phyloP scores from a whole-genome alignment of 1,139 yeast species.

The Pichia sp. region DNA sequence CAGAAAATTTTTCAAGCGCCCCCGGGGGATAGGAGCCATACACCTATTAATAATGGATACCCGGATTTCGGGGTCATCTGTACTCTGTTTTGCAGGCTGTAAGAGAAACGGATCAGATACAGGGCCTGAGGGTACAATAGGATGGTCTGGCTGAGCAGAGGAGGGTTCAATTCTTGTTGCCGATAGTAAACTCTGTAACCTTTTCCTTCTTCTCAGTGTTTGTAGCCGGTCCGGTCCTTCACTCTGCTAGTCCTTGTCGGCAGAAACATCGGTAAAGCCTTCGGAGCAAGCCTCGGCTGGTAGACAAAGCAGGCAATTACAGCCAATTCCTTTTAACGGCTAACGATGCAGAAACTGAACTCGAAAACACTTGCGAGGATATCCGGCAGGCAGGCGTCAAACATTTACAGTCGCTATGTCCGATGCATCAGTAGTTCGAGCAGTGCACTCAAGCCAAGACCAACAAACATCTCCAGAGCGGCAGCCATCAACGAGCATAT shows the following conservation, averaged over 20 bases:
- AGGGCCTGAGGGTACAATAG: neutral
- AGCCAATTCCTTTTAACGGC: neutral
- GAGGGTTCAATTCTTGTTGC: neutral
- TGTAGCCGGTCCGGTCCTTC: neutral
- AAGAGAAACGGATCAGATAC: neutral
- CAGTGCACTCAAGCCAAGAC: conserved; percentile 23
- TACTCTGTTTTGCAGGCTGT: neutral
- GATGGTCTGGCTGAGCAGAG: neutral
- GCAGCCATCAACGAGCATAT: conserved; percentile 30
- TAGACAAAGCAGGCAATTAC: neutral
- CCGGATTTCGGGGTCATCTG: neutral
- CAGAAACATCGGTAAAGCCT: neutral
- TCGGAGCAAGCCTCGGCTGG: neutral
- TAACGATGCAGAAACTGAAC: conserved; percentile 2
- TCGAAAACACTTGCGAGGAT: neutral
- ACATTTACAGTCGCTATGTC: neutral
- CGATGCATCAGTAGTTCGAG: conserved; percentile 7
- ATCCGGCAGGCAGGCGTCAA: neutral
- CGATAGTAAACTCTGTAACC: neutral
- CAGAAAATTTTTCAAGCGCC: neutral
- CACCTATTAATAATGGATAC: neutral
- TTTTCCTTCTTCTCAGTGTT: neutral
- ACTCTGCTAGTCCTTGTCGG: neutral
- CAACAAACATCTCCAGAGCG: conserved; percentile 22
- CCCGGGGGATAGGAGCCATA: neutral